Evolutionary conservation across 2,329 filamentous ascomycete species (phyloP).

Genomic region (Cercospora beticola): DNA sequence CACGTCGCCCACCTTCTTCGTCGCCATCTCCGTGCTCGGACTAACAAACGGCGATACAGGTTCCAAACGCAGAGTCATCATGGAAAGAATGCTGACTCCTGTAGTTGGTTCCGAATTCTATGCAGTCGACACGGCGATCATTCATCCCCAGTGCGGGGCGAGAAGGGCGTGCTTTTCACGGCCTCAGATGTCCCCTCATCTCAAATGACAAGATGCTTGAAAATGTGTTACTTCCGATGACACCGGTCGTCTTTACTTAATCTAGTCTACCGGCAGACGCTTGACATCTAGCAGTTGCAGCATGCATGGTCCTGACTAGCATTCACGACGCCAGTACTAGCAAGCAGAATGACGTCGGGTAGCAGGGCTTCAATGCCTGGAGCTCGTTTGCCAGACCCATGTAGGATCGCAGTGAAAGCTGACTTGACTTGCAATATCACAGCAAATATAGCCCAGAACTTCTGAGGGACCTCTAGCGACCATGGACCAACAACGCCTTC

Average conservation of each 20-base stretch:
- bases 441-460: neutral
- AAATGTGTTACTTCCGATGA: neutral
- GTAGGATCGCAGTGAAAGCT: neutral
- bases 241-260: neutral
- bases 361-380: neutral
- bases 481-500: conserved; percentile 16
- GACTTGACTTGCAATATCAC: neutral
- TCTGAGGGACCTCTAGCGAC: neutral
- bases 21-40: conserved; percentile 4
- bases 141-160: neutral
- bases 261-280: neutral
- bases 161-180: neutral
- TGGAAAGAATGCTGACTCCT: neutral
- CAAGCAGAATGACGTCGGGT: neutral
- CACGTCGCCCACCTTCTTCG: neutral
- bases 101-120: neutral
- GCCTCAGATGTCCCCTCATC: neutral
- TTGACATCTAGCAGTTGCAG: neutral
- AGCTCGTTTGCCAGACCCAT: neutral
- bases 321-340: neutral
- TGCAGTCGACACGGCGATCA: neutral
- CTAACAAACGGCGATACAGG: neutral
- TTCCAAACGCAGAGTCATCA: neutral
- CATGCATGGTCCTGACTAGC: neutral
- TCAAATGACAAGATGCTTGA: neutral